These are phyloP conservation scores for Lecanicillium sp. DNA, from an alignment of 2,329 filamentous ascomycete genomes.

Conservation along the genomic window DNA sequence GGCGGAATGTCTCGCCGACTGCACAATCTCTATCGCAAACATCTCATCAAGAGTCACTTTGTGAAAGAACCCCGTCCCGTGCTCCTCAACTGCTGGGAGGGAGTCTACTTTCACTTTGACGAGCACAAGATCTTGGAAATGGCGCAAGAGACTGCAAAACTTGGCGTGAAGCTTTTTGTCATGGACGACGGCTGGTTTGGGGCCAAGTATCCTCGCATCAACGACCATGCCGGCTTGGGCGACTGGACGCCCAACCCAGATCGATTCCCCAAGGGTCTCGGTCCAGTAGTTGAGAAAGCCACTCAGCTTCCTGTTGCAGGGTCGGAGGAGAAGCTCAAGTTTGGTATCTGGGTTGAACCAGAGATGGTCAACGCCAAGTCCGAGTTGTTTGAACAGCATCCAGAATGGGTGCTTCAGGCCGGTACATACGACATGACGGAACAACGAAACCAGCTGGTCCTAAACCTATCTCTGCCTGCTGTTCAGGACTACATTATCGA, in stretches of 20 bases:
- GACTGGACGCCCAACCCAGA: slow-evolving; percentile 53
- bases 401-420: slow-evolving; percentile 54
- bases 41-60: slow-evolving; percentile 49
- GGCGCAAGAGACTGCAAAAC: slow-evolving; percentile 44
- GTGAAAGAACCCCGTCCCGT: slow-evolving; percentile 42
- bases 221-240: slow-evolving; percentile 49
- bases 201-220: slow-evolving; percentile 46
- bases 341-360: slow-evolving; percentile 60
- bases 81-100: slow-evolving; percentile 61
- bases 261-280: slow-evolving; percentile 49
- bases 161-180: slow-evolving; percentile 55
- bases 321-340: slow-evolving; percentile 40
- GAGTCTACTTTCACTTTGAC: slow-evolving; percentile 49
- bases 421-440: slow-evolving; percentile 47
- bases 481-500: slow-evolving; percentile 56
- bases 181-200: slow-evolving; percentile 63
- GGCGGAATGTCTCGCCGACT: slow-evolving; percentile 54
- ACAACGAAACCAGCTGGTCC: slow-evolving; percentile 49
- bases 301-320: slow-evolving; percentile 38
- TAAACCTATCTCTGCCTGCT: slow-evolving; percentile 51
- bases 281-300: slow-evolving; percentile 39
- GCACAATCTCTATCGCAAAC: slow-evolving; percentile 51
- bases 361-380: slow-evolving; percentile 61
- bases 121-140: slow-evolving; percentile 44
- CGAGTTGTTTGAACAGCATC: slow-evolving; percentile 49